Evolutionary conservation across 352 stramenopile genomes (phyloP).

Genomic region (Blastocystis sp.): DNA sequence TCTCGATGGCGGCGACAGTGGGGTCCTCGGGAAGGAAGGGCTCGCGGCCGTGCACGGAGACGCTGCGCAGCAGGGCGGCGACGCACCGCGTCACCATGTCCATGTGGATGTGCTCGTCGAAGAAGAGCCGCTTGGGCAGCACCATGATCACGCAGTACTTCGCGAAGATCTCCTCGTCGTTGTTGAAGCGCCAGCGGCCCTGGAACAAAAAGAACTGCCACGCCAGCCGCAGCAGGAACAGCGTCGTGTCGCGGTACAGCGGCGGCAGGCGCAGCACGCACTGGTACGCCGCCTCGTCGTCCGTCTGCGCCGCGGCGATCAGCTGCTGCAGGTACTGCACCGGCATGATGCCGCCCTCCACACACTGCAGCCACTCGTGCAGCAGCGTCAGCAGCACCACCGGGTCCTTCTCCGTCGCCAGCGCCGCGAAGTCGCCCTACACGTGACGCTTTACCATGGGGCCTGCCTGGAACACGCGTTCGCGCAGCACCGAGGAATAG

Average conservation of each 20-base stretch:
- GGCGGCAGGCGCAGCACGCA: not conserved
- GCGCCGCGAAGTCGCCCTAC: slow-evolving; percentile 25
- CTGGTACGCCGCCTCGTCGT: slow-evolving; percentile 20
- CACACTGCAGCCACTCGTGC: slow-evolving; percentile 35
- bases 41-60: slow-evolving; percentile 13
- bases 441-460: not conserved
- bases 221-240: slow-evolving; percentile 31
- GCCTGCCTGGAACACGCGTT: not conserved
- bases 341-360: slow-evolving; percentile 47
- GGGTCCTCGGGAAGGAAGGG: slow-evolving; percentile 37
- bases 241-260: not conserved
- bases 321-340: not conserved
- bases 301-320: not conserved
- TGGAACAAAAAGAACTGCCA: slow-evolving; percentile 32
- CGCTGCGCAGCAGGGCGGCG: not conserved
- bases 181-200: not conserved
- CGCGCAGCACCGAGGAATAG: not conserved
- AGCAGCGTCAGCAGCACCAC: slow-evolving; percentile 10
- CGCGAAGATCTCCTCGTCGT: not conserved
- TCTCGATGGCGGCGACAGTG: slow-evolving; percentile 4
- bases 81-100: not conserved
- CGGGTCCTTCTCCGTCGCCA: slow-evolving; percentile 1
- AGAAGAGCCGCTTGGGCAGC: not conserved
- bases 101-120: not conserved
- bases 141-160: not conserved